These are phyloP conservation scores for Inosperma sp. DNA, from an alignment of 768 basidiomycete species.

Conservation along the genomic window DNA sequence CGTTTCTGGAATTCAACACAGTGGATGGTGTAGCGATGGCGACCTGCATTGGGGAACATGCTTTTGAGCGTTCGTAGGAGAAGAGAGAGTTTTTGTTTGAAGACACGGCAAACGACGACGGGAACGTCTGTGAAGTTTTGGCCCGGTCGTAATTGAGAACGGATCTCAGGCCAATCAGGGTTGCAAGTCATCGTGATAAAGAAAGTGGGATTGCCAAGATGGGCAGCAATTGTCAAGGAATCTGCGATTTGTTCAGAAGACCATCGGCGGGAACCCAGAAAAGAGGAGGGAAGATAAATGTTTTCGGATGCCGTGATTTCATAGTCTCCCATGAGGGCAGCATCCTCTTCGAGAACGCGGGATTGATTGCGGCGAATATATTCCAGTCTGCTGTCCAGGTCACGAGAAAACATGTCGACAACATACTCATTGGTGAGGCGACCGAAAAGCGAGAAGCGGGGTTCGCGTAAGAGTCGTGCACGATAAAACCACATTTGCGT, in stretches of 20 bases:
- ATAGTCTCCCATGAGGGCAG: conserved; percentile 25
- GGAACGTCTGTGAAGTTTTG: conserved; percentile 34
- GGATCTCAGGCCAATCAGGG: conserved; percentile 37
- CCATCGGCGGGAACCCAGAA: conserved; percentile 34
- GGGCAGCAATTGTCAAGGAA: conserved; percentile 30
- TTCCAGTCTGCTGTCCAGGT: conserved; percentile 29
- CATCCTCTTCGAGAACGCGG: conserved; percentile 22
- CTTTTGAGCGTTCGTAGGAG: conserved; percentile 23
- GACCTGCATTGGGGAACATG: conserved; percentile 32
- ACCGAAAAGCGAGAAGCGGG: conserved; percentile 32
- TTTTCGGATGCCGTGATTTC: conserved; percentile 24
- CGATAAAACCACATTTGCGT: conserved; percentile 35
- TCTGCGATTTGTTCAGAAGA: conserved; percentile 36
- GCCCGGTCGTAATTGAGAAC: conserved; percentile 24
- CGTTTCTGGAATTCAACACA: conserved; percentile 40
- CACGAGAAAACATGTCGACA: conserved; percentile 36
- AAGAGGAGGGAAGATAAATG: conserved; percentile 33
- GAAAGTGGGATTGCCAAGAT: conserved; percentile 28
- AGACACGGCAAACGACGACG: conserved; percentile 32
- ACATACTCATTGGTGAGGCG: conserved; percentile 31
- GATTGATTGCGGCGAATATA: conserved; percentile 31
- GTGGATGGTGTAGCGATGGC: conserved; percentile 28
- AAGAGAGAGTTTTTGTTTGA: conserved; percentile 28
- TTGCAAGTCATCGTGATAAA: conserved; percentile 42
- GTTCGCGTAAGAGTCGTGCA: conserved; percentile 27